phyloP scores from a whole-genome alignment of 1,284 basidiomycete genomes.

The Vanrija sp. region DNA sequence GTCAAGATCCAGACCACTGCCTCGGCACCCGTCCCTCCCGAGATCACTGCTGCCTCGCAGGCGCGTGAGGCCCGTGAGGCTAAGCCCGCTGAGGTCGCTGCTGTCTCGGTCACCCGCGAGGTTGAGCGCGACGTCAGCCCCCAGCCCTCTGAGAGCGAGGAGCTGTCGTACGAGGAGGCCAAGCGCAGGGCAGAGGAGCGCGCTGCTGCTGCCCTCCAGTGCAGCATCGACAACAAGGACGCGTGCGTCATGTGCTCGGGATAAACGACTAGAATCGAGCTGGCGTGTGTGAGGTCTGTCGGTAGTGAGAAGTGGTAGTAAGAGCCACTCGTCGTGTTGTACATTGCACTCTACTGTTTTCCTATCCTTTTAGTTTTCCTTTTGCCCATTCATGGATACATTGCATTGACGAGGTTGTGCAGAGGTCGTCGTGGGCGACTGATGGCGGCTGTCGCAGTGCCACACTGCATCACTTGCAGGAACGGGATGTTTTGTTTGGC shows the following conservation, averaged over 20 bases:
- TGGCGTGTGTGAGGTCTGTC: not conserved
- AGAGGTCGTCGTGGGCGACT: not conserved
- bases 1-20: constrained; percentile 43
- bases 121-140: not conserved
- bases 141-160: constrained; percentile 44
- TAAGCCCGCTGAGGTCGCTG: constrained; percentile 3
- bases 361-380: constrained; percentile 1
- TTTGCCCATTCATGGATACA: constrained; percentile 5
- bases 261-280: constrained; percentile 20
- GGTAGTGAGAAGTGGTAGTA: constrained; percentile 5
- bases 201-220: constrained; percentile 49
- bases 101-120: constrained; percentile 8
- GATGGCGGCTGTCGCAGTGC: not conserved
- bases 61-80: constrained; percentile 12
- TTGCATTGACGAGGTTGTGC: not conserved
- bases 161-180: constrained; percentile 51
- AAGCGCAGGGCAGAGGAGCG: constrained; percentile 49
- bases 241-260: constrained; percentile 50
- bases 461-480: not conserved
- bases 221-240: constrained; percentile 52
- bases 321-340: constrained; percentile 2
- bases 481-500: not conserved
- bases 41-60: constrained; percentile 23
- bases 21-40: constrained; percentile 18
- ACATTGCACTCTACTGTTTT: not conserved